phyloP scores from a whole-genome alignment of 2,329 filamentous ascomycete species.

The Fusarium sublunatum region DNA sequence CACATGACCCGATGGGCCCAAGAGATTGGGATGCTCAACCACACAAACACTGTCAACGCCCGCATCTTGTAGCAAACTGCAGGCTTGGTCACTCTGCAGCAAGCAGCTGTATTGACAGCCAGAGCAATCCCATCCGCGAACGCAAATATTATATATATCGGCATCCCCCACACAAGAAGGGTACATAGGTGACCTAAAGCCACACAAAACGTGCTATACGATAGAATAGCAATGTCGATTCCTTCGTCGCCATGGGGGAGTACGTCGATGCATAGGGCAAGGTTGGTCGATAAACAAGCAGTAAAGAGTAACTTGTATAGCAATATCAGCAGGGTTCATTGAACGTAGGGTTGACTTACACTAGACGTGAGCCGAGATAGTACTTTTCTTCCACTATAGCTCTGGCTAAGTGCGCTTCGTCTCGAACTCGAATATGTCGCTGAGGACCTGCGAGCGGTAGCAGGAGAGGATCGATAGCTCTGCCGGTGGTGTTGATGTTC shows the following conservation, averaged over 20 bases:
- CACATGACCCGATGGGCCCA: background rate
- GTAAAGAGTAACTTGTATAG: background rate
- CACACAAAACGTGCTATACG: background rate
- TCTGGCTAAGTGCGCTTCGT: background rate
- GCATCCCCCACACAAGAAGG: background rate
- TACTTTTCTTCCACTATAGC: background rate
- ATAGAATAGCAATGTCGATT: background rate
- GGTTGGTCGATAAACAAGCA: background rate
- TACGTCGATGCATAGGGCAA: background rate
- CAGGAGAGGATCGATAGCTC: background rate
- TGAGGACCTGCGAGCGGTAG: background rate
- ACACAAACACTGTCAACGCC: conserved; percentile 1
- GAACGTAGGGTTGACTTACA: background rate
- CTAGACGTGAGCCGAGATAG: background rate
- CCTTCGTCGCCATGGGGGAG: background rate
- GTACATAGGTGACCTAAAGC: background rate
- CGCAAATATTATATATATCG: background rate
- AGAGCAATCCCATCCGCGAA: background rate
- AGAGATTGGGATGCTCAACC: background rate
- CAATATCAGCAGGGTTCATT: background rate
- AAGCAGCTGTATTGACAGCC: background rate
- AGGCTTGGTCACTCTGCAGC: background rate
- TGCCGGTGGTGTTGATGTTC: background rate
- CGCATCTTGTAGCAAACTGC: background rate
- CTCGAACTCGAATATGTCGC: background rate